A percentile compares a stretch with the other conserved stretches of the same genome.
These are phyloP conservation scores for Jaltomata sinuosa DNA, from an alignment of 257 asterid genomes.

Conservation along the genomic window DNA sequence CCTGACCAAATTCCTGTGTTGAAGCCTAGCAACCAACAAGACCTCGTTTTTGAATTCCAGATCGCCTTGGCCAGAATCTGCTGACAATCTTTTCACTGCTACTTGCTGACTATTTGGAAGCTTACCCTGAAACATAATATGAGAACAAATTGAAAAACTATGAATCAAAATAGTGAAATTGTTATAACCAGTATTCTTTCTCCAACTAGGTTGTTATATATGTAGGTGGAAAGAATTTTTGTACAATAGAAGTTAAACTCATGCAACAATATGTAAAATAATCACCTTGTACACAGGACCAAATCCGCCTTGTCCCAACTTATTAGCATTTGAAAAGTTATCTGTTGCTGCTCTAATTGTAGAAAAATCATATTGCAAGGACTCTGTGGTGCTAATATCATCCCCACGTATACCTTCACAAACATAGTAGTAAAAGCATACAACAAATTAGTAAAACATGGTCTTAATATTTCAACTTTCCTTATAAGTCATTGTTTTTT, in stretches of 20 bases:
- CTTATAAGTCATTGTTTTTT: no score
- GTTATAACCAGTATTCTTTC: no score
- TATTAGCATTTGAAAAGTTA: constrained; percentile 10
- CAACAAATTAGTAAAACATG: not conserved
- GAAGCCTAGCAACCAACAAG: constrained; percentile 10
- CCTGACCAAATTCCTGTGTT: constrained; percentile 19
- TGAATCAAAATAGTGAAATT: no score
- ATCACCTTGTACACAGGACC: constrained; percentile 6
- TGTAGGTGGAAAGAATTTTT: no score
- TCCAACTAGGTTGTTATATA: no score
- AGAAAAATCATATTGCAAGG: constrained; percentile 10
- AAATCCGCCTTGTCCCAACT: constrained; percentile 13
- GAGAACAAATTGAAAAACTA: not conserved
- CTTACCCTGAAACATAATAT: not conserved
- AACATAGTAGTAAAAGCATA: not conserved
- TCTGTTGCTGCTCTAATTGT: constrained; percentile 1
- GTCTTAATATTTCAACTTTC: not conserved
- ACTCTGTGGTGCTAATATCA: constrained; percentile 4
- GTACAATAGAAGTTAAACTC: no score
- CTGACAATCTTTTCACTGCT: constrained; percentile 20
- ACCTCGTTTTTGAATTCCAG: constrained; percentile 15
- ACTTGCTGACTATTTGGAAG: constrained; percentile 4
- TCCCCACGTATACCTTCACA: not conserved
- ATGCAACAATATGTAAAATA: no score
- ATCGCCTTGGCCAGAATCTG: constrained; percentile 3